phyloP scores from a whole-genome alignment of 2,329 filamentous ascomycete genomes.

The Arthrobotrys pseudoclavata region DNA sequence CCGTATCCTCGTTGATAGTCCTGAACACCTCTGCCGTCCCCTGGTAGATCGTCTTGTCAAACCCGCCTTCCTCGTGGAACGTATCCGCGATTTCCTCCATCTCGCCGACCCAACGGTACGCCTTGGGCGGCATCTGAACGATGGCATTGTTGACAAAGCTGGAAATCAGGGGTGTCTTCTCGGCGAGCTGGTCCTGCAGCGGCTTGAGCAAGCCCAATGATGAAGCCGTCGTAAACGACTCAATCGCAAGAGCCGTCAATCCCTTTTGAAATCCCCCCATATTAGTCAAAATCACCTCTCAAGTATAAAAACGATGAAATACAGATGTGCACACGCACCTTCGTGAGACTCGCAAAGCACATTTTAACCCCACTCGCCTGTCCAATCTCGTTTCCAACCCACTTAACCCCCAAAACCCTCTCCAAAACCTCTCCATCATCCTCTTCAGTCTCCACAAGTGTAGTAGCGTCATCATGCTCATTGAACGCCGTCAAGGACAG shows the following conservation, averaged over 20 bases:
- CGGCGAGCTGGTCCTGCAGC: constrained; percentile 72
- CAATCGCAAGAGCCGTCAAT: constrained; percentile 77
- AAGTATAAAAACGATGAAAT: constrained; percentile 17
- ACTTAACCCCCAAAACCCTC: constrained; percentile 61
- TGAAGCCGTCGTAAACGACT: constrained; percentile 78
- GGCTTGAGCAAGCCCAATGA: constrained; percentile 74
- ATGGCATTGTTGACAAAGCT: constrained; percentile 70
- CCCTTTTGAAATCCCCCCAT: constrained; percentile 65
- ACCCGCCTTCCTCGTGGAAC: constrained; percentile 74
- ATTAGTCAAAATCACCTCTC: constrained; percentile 13
- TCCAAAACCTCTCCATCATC: constrained; percentile 61
- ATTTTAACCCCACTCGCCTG: constrained; percentile 74
- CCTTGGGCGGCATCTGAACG: constrained; percentile 77
- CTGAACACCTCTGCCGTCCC: constrained; percentile 56
- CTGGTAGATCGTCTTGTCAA: constrained; percentile 51
- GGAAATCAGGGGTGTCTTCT: constrained; percentile 69
- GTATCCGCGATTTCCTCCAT: constrained; percentile 81
- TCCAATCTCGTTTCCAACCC: constrained; percentile 62
- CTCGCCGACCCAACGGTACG: constrained; percentile 82
- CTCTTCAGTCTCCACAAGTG: constrained; percentile 56
- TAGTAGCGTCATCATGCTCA: constrained; percentile 54
- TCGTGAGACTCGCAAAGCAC: constrained; percentile 75
- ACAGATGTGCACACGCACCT: constrained; percentile 64
- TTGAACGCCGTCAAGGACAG: constrained; percentile 56
- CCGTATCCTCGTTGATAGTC: constrained; percentile 58